Conservation (phyloP, 805 yeast species). For the Pichia sporocuriosa region DNA sequence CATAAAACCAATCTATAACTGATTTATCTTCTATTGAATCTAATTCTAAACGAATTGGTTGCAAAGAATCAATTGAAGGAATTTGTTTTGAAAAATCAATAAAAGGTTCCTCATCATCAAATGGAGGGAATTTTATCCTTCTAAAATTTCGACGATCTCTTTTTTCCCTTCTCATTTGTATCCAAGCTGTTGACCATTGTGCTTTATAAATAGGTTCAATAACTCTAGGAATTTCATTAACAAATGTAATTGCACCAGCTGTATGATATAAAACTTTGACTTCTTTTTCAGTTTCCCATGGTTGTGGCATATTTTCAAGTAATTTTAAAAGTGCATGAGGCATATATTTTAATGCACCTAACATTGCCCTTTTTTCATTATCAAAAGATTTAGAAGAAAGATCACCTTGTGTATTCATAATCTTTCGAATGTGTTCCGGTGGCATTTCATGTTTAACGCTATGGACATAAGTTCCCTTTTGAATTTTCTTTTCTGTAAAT, state of each 20-base stretch:
- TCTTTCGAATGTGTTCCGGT: conserved; percentile 84
- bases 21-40: conserved; percentile 55
- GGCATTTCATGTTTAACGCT: conserved; percentile 74
- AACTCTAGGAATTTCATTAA: conserved; percentile 86
- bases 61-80: conserved; percentile 64
- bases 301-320: conserved; percentile 95
- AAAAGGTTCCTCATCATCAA: conserved; percentile 97
- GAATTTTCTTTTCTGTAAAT: conserved; percentile 33
- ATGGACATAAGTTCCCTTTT: conserved; percentile 42
- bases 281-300: conserved; percentile 87
- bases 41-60: conserved; percentile 62
- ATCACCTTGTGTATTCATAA: conserved; percentile 78
- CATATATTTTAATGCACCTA: conserved; percentile 89
- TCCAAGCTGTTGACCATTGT: conserved; percentile 95
- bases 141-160: conserved; percentile 84
- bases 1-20: conserved; percentile 74
- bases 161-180: conserved; percentile 88
- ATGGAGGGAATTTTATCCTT: conserved; percentile 90
- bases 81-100: conserved; percentile 75
- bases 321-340: conserved; percentile 92
- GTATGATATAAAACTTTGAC: conserved; percentile 85
- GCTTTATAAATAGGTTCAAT: conserved; percentile 87
- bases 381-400: conserved; percentile 72
- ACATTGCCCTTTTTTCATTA: conserved; percentile 76
- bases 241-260: conserved; percentile 93